These are phyloP conservation scores for Naganishia antarctica DNA, from an alignment of 768 basidiomycete genomes.

Conservation along the genomic window DNA sequence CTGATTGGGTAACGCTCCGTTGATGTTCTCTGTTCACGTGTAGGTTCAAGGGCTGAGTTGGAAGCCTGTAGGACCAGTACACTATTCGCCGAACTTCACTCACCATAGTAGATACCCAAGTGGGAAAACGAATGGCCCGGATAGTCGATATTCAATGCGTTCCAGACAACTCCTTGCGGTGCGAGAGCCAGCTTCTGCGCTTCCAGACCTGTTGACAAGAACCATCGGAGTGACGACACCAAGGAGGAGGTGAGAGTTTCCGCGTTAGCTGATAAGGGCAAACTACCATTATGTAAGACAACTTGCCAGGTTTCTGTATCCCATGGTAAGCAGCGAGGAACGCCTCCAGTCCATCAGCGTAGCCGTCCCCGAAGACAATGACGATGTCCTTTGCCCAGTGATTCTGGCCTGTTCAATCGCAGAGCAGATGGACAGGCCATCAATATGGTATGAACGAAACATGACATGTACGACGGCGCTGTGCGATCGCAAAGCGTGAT, in stretches of 20 bases:
- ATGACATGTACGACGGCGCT: too few relatives aligned
- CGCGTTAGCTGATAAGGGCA: too few relatives aligned
- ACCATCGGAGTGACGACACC: neutral
- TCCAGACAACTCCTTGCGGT: constrained; percentile 85
- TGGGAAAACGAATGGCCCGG: constrained; percentile 95
- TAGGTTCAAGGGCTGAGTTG: neutral
- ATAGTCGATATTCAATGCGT: constrained; percentile 88
- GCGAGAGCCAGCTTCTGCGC: constrained; percentile 61
- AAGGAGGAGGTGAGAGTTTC: too few relatives aligned
- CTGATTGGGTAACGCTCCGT: constrained; percentile 92
- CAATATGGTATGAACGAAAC: too few relatives aligned
- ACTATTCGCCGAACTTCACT: constrained; percentile 34
- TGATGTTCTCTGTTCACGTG: constrained; percentile 71
- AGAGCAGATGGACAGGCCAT: neutral
- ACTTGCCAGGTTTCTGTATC: constrained; percentile 60
- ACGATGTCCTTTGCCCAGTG: constrained; percentile 94
- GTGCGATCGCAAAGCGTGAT: too few relatives aligned
- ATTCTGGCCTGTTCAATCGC: constrained; percentile 39
- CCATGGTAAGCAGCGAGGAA: constrained; percentile 84
- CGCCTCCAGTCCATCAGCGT: constrained; percentile 86
- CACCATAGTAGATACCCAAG: constrained; percentile 89
- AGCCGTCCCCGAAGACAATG: constrained; percentile 80
- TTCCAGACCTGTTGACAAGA: constrained; percentile 57
- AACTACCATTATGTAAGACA: too few relatives aligned
- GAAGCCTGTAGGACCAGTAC: neutral